These are phyloP conservation scores for Cucurbitaria berberidis DNA, from an alignment of 2,329 filamentous ascomycete species.

Conservation along the genomic window DNA sequence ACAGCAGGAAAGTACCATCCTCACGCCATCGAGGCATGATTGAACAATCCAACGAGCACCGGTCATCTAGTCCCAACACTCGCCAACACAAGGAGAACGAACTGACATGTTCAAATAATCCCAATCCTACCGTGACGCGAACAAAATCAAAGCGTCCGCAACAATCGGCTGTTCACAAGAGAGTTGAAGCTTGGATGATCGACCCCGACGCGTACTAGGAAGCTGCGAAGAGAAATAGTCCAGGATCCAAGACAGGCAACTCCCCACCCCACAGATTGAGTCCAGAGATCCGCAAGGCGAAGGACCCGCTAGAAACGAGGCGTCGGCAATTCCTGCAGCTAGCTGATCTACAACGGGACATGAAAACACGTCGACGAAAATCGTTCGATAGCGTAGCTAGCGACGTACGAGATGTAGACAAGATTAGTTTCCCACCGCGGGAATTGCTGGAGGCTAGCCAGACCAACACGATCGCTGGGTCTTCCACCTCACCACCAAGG, in stretches of 20 bases:
- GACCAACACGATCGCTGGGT: too few species aligned
- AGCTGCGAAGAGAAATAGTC: neutral
- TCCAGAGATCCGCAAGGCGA: neutral
- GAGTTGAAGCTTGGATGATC: neutral
- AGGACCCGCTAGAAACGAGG: neutral
- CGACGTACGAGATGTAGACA: too few species aligned
- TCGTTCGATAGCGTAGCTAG: neutral
- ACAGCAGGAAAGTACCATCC: too few species aligned
- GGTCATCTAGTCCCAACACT: too few species aligned
- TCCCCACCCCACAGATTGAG: neutral
- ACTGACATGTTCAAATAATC: too few species aligned
- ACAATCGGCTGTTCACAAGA: neutral
- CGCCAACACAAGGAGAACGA: too few species aligned
- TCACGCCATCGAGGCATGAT: too few species aligned
- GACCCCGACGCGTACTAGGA: constrained; percentile 1
- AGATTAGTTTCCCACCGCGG: neutral
- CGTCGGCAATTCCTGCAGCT: neutral
- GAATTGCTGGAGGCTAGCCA: too few species aligned
- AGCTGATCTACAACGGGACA: neutral
- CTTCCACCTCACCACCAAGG: too few species aligned
- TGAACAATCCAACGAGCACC: too few species aligned
- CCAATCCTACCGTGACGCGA: too few species aligned
- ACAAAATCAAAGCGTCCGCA: neutral
- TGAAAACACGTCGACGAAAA: neutral
- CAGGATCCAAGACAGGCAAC: neutral